Conservation (phyloP, 257 asterid genomes). For the Solanum stenotomum region DNA sequence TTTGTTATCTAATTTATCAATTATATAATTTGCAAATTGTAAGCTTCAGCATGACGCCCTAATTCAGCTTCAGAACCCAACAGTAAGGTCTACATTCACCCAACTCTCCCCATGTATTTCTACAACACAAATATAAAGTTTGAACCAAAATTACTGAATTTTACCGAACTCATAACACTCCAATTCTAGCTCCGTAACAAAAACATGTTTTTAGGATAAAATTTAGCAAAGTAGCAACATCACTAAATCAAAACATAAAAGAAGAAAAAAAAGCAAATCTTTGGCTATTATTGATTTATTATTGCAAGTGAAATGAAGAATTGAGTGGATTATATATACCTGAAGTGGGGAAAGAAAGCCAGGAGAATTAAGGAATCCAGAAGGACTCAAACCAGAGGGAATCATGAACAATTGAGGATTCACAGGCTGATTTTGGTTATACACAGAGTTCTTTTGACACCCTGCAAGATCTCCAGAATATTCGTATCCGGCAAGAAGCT, state of each 20-base stretch:
- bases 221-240: background rate
- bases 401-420: conserved; percentile 55
- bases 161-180: background rate
- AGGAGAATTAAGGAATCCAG: conserved; percentile 80
- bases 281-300: background rate
- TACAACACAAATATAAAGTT: background rate
- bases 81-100: background rate
- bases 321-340: conserved; percentile 22
- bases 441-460: conserved; percentile 32
- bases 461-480: background rate
- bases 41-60: too few relatives aligned
- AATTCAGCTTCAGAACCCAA: too few relatives aligned
- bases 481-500: conserved; percentile 53
- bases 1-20: too few relatives aligned
- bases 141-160: background rate
- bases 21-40: too few relatives aligned
- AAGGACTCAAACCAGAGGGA: conserved; percentile 71
- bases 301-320: background rate
- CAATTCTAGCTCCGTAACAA: background rate
- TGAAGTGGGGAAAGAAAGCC: conserved; percentile 82
- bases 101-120: background rate
- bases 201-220: background rate
- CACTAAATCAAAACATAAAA: background rate
- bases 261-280: background rate
- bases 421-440: conserved; percentile 67